phyloP scores from a whole-genome alignment of 1,284 basidiomycete genomes.

The Sanghuangporus weigelae region DNA sequence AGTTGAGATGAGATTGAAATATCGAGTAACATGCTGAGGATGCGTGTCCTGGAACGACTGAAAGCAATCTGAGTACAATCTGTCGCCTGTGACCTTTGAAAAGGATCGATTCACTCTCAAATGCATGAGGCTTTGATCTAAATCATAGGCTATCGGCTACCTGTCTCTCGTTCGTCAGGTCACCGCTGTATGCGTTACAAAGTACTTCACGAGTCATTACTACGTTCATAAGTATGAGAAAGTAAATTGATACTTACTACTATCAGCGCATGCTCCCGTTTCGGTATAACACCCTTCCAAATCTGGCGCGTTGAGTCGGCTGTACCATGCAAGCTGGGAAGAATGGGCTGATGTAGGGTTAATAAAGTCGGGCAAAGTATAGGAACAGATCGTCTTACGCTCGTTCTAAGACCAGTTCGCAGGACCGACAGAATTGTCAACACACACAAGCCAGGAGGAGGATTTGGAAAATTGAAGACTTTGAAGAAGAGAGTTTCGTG shows the following conservation, averaged over 20 bases:
- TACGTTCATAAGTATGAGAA: neutral
- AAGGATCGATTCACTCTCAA: neutral
- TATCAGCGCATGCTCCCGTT: constrained; percentile 32
- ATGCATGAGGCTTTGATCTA: neutral
- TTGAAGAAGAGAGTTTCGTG: constrained; percentile 4
- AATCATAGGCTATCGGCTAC: neutral
- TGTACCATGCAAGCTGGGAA: constrained; percentile 14
- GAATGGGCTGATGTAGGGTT: neutral
- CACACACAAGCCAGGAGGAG: constrained; percentile 30
- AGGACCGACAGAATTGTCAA: constrained; percentile 29
- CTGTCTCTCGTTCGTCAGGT: constrained; percentile 29
- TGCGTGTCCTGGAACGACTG: neutral
- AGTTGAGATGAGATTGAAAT: too few species aligned
- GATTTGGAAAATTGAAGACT: neutral
- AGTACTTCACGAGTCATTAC: neutral
- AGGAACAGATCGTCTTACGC: constrained; percentile 22
- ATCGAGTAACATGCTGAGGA: neutral
- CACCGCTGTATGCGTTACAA: constrained; percentile 14
- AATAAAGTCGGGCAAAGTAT: neutral
- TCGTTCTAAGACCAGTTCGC: constrained; percentile 31
- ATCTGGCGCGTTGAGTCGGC: constrained; percentile 31
- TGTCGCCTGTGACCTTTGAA: neutral
- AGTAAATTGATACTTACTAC: constrained; percentile 18
- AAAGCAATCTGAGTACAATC: neutral
- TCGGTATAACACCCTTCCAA: constrained; percentile 28